These are phyloP conservation scores for Alternaria rosae DNA, from an alignment of 2,329 filamentous ascomycete species.

Conservation along the genomic window DNA sequence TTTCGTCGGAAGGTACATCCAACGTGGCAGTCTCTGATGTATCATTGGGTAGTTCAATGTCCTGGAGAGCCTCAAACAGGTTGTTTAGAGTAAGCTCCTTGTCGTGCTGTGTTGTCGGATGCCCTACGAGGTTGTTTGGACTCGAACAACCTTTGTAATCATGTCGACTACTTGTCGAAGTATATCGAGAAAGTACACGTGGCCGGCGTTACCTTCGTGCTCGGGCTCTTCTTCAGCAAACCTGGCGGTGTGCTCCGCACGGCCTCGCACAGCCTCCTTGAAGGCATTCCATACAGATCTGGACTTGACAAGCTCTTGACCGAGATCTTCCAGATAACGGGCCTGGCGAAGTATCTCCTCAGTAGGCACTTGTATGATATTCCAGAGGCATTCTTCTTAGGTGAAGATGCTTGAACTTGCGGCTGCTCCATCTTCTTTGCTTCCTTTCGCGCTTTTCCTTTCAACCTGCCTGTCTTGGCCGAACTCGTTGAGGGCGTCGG, in stretches of 20 bases:
- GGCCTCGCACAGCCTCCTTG: neutral
- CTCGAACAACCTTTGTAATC: neutral
- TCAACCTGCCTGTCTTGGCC: neutral
- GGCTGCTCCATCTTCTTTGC: neutral
- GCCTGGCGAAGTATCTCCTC: neutral
- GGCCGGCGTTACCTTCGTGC: neutral
- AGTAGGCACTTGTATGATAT: neutral
- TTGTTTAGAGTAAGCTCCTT: neutral
- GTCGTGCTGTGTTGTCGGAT: neutral
- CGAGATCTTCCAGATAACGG: neutral
- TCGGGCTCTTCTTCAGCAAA: neutral
- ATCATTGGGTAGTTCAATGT: neutral
- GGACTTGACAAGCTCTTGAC: neutral
- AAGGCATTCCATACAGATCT: neutral
- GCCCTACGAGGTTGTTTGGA: neutral
- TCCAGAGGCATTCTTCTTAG: neutral
- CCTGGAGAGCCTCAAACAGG: neutral
- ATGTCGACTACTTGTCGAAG: neutral
- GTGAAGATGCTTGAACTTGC: neutral
- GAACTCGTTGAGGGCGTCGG: too few species aligned
- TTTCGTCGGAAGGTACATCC: neutral
- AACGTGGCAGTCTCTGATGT: neutral
- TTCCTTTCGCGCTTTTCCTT: neutral
- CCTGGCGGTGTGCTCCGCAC: neutral
- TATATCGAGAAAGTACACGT: neutral